A percentile compares a stretch with the other conserved stretches of the same genome.
These are phyloP conservation scores for Plectranthus barbatus DNA, from an alignment of 257 asterid species.

Conservation along the genomic window DNA sequence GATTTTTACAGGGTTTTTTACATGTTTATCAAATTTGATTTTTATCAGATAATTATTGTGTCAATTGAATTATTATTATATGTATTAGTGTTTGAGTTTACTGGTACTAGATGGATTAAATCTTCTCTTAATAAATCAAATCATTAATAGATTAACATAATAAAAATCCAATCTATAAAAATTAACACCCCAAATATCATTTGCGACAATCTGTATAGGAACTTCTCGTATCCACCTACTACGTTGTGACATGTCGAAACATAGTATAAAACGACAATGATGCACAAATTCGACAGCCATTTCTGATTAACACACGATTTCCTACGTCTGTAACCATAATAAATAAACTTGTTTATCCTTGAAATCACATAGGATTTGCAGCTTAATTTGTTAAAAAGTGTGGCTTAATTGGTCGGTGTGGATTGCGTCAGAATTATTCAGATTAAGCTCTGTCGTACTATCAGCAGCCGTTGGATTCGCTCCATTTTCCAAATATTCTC, in stretches of 20 bases:
- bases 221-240: too few relatives aligned
- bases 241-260: background rate
- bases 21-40: too few relatives aligned
- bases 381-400: background rate
- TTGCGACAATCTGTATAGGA: too few relatives aligned
- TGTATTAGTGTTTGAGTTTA: too few relatives aligned
- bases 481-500: background rate
- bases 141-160: too few relatives aligned
- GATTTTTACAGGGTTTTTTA: too few relatives aligned
- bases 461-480: constrained; percentile 12
- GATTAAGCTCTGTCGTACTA: constrained; percentile 14
- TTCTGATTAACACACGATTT: background rate
- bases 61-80: too few relatives aligned
- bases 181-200: too few relatives aligned
- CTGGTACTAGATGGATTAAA: too few relatives aligned
- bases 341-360: background rate
- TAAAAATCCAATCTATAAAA: too few relatives aligned
- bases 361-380: background rate
- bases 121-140: too few relatives aligned
- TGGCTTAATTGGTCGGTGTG: constrained; percentile 29
- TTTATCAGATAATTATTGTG: too few relatives aligned
- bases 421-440: constrained; percentile 11
- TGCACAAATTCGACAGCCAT: background rate
- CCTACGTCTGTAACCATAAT: background rate
- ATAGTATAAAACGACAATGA: constrained; percentile 7